Percentiles rank a stretch among this genome's conserved stretches.
Conservation (phyloP, 2,329 filamentous ascomycete genomes). For the Phialocephala sp. region DNA sequence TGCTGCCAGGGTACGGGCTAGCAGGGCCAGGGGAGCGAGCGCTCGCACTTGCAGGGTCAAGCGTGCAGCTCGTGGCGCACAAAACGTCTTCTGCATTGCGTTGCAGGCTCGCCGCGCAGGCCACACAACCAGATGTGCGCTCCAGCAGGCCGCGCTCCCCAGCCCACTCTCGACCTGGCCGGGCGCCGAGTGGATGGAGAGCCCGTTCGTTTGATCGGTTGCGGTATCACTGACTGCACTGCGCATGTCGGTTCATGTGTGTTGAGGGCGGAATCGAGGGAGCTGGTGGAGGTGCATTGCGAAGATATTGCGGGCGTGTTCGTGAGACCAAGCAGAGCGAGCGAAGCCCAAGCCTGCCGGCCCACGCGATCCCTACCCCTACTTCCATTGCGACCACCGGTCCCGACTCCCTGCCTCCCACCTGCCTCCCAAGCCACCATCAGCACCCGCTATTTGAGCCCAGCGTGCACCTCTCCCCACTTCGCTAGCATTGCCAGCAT, state of each 20-base stretch:
- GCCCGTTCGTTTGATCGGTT: conserved; percentile 13
- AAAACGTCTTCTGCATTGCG: conserved; percentile 33
- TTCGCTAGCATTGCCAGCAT: conserved; percentile 17
- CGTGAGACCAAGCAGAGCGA: neutral
- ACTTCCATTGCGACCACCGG: neutral
- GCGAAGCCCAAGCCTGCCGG: neutral
- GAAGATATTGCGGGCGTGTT: neutral
- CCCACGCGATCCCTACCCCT: conserved; percentile 6
- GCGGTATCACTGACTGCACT: neutral
- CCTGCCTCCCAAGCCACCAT: conserved; percentile 12
- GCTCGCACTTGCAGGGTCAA: conserved; percentile 14
- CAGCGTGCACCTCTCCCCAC: neutral
- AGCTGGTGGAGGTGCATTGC: neutral
- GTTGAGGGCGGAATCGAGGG: neutral
- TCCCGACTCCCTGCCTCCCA: too few relatives aligned
- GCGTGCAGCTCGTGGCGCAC: conserved; percentile 29
- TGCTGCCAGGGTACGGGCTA: neutral
- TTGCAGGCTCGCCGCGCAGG: conserved; percentile 15
- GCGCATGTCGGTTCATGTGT: conserved; percentile 8
- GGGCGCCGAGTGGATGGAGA: conserved; percentile 27
- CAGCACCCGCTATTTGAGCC: neutral
- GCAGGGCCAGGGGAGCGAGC: conserved; percentile 7
- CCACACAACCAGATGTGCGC: neutral
- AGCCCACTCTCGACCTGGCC: conserved; percentile 14
- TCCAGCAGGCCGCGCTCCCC: neutral